Conservation (phyloP, 768 basidiomycete genomes). For the Rhodotorula taiwanensis region DNA sequence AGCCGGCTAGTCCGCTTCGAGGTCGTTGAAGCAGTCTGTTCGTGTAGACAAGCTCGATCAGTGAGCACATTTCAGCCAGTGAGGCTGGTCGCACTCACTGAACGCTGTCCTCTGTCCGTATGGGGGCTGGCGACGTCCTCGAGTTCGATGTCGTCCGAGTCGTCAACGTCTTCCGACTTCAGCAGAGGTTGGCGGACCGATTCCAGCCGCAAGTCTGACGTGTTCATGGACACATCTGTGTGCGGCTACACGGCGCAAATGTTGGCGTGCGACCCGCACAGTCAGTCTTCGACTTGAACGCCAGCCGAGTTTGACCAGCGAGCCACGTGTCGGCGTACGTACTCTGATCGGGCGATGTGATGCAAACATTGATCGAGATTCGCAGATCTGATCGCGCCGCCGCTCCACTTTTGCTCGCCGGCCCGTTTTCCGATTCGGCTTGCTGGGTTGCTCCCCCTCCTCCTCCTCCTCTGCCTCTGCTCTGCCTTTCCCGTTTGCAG, state of each 20-base stretch:
- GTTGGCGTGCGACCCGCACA: too few relatives aligned
- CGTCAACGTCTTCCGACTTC: neutral
- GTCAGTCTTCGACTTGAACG: too few relatives aligned
- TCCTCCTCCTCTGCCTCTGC: neutral
- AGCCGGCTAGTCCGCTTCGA: neutral
- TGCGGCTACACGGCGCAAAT: too few relatives aligned
- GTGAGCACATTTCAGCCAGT: neutral
- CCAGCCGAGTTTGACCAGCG: too few relatives aligned
- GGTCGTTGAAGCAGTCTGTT: neutral
- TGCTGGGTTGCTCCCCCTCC: neutral
- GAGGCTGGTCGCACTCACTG: neutral
- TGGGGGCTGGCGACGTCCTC: neutral
- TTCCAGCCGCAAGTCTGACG: too few relatives aligned
- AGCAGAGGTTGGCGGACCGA: neutral
- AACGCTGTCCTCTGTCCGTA: neutral
- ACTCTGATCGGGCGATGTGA: too few relatives aligned
- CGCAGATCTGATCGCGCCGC: too few relatives aligned
- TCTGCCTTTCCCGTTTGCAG: neutral
- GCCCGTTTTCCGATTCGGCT: too few relatives aligned
- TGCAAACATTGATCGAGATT: too few relatives aligned
- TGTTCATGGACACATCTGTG: too few relatives aligned
- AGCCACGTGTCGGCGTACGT: too few relatives aligned
- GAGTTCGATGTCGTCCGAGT: neutral
- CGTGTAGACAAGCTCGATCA: neutral
- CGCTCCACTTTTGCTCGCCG: too few relatives aligned